Evolutionary conservation across 2,329 filamentous ascomycete species (phyloP), one percentile per base, ranked within the genome.

Genomic region (Penicillium sumatraense): DNA sequence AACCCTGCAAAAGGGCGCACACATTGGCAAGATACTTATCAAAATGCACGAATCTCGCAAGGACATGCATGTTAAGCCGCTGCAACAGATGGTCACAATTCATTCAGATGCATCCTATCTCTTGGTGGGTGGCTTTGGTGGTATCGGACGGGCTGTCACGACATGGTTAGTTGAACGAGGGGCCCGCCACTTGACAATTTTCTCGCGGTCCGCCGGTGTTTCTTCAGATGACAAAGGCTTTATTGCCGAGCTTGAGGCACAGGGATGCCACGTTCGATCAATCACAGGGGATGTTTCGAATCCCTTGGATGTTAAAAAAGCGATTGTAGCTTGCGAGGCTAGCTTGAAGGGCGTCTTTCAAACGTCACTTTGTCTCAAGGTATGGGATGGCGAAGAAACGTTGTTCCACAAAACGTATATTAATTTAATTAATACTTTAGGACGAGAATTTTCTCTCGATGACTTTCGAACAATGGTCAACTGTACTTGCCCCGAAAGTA

Each of bases 401-500:
- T 27, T 27, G 26, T n/a, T n/a, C n/a, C n/a, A n/a, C n/a, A n/a
- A n/a, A n/a, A n/a, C n/a, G n/a, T n/a, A n/a, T n/a, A n/a, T n/a
- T n/a, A n/a, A n/a, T n/a, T n/a, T n/a, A n/a, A n/a, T n/a, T n/a
- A n/a, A n/a, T n/a, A n/a, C n/a, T n/a, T n/a, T n/a, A 7, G 11
- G 35, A 9, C 27, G 55, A 55, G 11, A 29, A 38, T 0, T 61
- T 68, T 5, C 56, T 71, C n/a, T 70, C 74, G 14, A 75, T 78
- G 71, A 60, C 53, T 1, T 69, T 72, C 40, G 60, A 69, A 3
- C 63, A 75, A 18, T 79, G 71, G 64, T 44, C 18, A 1, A 33
- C 48, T 1, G 55, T 68, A 0, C 59, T 74, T 0, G 57, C 59
- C 10, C 70, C 74, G 0, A 80, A 79, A 54, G 65, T 73, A 0